A percentile compares a stretch with the other conserved stretches of the same genome.
Evolutionary conservation across 208 protist genomes (phyloP).

Genomic region (Acanthamoeba triangularis): DNA sequence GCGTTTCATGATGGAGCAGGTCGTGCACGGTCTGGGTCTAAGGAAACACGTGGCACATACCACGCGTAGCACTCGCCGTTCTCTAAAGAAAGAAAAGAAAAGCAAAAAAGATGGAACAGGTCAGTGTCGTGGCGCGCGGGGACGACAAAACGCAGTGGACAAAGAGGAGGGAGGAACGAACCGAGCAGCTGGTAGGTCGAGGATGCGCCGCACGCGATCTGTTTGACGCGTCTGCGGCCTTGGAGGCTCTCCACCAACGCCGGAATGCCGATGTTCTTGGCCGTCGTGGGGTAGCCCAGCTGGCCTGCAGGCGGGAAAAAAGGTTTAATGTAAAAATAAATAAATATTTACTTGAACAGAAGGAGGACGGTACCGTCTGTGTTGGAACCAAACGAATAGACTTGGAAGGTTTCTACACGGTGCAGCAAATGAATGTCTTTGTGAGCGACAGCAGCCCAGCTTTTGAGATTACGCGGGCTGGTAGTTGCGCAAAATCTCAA

Average conservation of each 20-base stretch:
- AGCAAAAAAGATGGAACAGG: background rate
- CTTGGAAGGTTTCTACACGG: conserved; percentile 8
- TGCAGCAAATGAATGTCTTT: background rate
- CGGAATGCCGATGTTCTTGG: background rate
- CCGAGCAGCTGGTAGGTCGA: background rate
- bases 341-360: background rate
- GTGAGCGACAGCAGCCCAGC: background rate
- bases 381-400: conserved; percentile 11
- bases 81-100: background rate
- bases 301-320: background rate
- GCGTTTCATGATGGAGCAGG: background rate
- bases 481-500: too few species aligned
- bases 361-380: background rate
- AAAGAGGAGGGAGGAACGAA: background rate
- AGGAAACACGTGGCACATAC: background rate
- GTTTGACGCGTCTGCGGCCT: background rate
- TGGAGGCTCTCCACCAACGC: conserved; percentile 15
- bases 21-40: background rate
- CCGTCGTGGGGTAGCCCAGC: background rate
- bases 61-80: conserved; percentile 47
- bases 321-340: background rate
- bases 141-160: background rate
- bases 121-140: background rate
- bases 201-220: conserved; percentile 28
- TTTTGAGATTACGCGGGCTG: too few species aligned